Conservation (phyloP, 495 filamentous ascomycete species). For the Cairneyella variabilis region DNA sequence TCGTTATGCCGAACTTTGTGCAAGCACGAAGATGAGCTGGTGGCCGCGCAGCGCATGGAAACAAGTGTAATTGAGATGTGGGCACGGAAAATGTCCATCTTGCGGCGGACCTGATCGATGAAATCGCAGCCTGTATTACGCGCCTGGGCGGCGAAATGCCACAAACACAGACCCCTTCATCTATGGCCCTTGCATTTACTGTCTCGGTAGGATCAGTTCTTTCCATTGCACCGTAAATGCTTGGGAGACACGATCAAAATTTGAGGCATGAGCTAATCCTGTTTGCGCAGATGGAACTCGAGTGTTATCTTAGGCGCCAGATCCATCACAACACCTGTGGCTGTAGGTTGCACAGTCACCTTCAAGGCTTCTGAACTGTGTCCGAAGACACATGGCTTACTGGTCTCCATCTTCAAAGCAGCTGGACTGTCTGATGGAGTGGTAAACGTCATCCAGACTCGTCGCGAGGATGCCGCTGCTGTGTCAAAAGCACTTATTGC, state of each 20-base stretch:
- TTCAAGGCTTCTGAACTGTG: constrained; percentile 73
- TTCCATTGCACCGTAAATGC: background rate
- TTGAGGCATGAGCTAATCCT: background rate
- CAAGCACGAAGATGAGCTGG: background rate
- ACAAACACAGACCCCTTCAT: too few relatives aligned
- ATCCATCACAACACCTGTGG: constrained; percentile 66
- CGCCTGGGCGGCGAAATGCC: too few relatives aligned
- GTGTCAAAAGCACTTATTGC: constrained; percentile 52
- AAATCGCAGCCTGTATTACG: background rate
- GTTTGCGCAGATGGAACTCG: constrained; percentile 44
- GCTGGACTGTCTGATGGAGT: constrained; percentile 64
- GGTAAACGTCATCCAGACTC: constrained; percentile 52
- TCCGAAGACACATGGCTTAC: constrained; percentile 68
- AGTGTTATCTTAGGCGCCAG: constrained; percentile 65
- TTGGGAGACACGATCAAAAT: background rate
- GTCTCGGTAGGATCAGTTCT: too few relatives aligned
- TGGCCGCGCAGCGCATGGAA: background rate
- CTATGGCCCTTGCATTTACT: too few relatives aligned
- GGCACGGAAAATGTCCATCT: background rate
- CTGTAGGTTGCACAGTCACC: constrained; percentile 67
- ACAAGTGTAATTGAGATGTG: background rate
- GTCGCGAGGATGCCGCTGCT: constrained; percentile 43
- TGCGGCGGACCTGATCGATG: background rate
- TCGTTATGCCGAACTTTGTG: background rate
- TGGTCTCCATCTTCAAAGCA: constrained; percentile 64